These are phyloP conservation scores for Dendrostoma leiphaemia DNA, from an alignment of 2,329 filamentous ascomycete species.

Conservation along the genomic window DNA sequence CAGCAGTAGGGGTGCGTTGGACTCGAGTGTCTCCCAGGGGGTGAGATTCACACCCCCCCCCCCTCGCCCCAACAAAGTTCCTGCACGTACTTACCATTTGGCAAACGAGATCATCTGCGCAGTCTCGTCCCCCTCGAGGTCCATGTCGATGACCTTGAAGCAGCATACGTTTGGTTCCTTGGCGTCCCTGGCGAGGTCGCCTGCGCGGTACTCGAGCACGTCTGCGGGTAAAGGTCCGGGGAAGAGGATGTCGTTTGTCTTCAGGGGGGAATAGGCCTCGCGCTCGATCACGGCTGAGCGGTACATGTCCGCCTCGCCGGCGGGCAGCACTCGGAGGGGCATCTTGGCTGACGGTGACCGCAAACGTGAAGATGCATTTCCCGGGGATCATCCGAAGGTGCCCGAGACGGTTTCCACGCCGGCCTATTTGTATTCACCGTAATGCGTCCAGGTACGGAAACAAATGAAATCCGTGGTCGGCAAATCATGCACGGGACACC, in stretches of 20 bases:
- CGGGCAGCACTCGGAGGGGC: slow-evolving; percentile 35
- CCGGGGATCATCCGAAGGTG: not conserved
- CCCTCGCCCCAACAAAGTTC: too few species aligned
- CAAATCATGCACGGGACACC: too few species aligned
- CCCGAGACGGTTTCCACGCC: too few species aligned
- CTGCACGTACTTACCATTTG: slow-evolving; percentile 31
- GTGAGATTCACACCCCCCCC: too few species aligned
- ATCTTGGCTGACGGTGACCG: slow-evolving; percentile 26
- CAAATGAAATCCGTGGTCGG: too few species aligned
- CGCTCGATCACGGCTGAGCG: slow-evolving; percentile 36
- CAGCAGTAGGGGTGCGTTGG: too few species aligned
- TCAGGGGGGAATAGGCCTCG: slow-evolving; percentile 33
- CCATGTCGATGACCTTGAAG: slow-evolving; percentile 33
- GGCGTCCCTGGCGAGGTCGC: slow-evolving; percentile 14
- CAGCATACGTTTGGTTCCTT: slow-evolving; percentile 26
- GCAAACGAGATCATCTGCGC: slow-evolving; percentile 31
- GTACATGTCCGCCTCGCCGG: slow-evolving; percentile 33
- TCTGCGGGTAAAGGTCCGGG: slow-evolving; percentile 16
- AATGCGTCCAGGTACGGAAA: too few species aligned
- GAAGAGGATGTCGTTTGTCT: slow-evolving; percentile 31
- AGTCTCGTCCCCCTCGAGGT: slow-evolving; percentile 23
- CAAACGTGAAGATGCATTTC: too few species aligned
- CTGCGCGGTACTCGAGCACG: slow-evolving; percentile 9
- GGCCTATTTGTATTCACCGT: too few species aligned
- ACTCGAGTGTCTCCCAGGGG: too few species aligned